phyloP scores from a whole-genome alignment of 768 basidiomycete genomes.

The Strobilomyces dryophilus region DNA sequence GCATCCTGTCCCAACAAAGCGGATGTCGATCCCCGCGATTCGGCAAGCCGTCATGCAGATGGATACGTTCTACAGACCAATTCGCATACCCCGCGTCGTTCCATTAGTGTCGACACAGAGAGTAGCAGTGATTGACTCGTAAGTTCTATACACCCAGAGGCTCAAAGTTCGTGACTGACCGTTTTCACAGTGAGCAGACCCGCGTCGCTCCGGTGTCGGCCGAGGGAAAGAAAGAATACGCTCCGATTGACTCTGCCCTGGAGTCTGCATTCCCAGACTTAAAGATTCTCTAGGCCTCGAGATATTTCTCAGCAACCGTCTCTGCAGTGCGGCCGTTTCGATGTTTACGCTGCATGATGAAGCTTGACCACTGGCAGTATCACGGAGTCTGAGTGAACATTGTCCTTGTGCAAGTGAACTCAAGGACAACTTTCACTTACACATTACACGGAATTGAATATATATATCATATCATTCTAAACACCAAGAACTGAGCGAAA shows the following conservation, averaged over 20 bases:
- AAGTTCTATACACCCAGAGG: background rate
- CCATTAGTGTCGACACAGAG: background rate
- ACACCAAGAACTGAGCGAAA: too few species aligned
- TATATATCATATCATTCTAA: too few species aligned
- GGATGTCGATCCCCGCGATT: slow-evolving; percentile 18
- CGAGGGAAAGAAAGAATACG: background rate
- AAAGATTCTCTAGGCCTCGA: background rate
- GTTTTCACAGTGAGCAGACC: slow-evolving; percentile 8
- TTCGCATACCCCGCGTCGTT: background rate
- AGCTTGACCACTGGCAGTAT: too few species aligned
- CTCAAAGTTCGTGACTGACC: background rate
- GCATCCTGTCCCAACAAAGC: slow-evolving; percentile 9
- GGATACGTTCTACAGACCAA: slow-evolving; percentile 10
- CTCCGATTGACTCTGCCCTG: background rate
- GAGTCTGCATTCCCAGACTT: background rate
- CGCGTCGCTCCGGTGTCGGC: background rate
- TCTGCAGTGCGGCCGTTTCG: background rate
- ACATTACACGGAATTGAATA: too few species aligned
- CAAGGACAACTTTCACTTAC: background rate
- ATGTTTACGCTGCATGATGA: background rate
- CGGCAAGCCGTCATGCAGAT: slow-evolving; percentile 12
- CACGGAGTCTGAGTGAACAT: too few species aligned
- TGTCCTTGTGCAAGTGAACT: background rate
- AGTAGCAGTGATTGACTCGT: slow-evolving; percentile 12
- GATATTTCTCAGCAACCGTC: too few species aligned